Conservation (phyloP, 305 asterid species). For the Solanum hybrid region DNA sequence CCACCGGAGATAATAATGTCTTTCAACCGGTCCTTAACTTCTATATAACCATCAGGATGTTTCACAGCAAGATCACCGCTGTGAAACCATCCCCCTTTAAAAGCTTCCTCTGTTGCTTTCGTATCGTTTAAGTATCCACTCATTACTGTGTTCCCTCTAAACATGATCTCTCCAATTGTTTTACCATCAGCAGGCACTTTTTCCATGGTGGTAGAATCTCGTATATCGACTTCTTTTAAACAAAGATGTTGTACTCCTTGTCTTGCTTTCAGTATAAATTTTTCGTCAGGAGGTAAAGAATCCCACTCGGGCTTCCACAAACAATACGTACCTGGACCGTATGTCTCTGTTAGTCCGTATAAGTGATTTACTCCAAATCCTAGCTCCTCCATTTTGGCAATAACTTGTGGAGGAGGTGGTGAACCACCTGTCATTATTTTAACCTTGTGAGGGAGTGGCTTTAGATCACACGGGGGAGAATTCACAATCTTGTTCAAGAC, state of each 20-base stretch:
- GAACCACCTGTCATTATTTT: conserved; percentile 79
- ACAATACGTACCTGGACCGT: conserved; percentile 75
- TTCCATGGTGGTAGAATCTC: conserved; percentile 32
- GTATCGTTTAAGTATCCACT: conserved; percentile 62
- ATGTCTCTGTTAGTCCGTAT: conserved; percentile 77
- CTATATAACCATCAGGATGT: conserved; percentile 63
- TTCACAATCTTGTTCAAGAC: conserved; percentile 77
- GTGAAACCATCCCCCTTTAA: conserved; percentile 71
- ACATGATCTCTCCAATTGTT: conserved; percentile 66
- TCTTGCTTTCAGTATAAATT: conserved; percentile 41
- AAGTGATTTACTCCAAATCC: conserved; percentile 65
- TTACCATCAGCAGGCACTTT: conserved; percentile 58
- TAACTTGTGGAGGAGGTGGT: conserved; percentile 73
- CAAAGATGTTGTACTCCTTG: conserved; percentile 68
- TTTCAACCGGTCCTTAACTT: conserved; percentile 64
- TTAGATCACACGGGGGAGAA: conserved; percentile 17
- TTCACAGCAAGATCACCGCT: conserved; percentile 84
- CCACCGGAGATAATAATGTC: conserved; percentile 80
- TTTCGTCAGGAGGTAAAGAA: conserved; percentile 37
- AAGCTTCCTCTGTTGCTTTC: conserved; percentile 61
- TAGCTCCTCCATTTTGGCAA: conserved; percentile 49
- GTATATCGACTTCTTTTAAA: conserved; percentile 61
- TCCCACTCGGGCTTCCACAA: conserved; percentile 84
- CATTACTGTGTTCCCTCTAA: conserved; percentile 77
- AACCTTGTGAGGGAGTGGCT: conserved; percentile 49